Evolutionary conservation across 202 grass and related monocot species (phyloP).

Genomic region (Alloteropsis angusta): DNA sequence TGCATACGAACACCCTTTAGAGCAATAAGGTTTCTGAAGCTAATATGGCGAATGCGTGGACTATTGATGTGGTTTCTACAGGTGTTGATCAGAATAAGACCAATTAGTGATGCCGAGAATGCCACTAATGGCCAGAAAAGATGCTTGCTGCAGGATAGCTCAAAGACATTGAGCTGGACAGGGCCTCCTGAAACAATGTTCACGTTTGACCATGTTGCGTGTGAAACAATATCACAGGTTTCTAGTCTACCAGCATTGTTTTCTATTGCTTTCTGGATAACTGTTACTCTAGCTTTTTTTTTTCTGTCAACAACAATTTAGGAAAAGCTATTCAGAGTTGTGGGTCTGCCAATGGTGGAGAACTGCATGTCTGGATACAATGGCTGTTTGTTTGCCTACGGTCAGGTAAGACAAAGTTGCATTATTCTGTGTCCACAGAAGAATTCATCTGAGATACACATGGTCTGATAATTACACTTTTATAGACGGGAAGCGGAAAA

Average conservation of each 20-base stretch:
- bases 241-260: constrained; percentile 1
- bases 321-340: constrained; percentile 75
- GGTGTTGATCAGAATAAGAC: constrained; percentile 69
- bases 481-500: constrained; percentile 86
- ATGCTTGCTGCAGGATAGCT: constrained; percentile 79
- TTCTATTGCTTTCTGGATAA: neutral
- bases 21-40: neutral
- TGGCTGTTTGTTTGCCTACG: constrained; percentile 92
- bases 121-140: constrained; percentile 36
- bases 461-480: neutral
- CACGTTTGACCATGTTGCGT: constrained; percentile 86
- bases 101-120: constrained; percentile 54
- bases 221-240: constrained; percentile 82
- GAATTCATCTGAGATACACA: neutral
- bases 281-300: constrained; percentile 2
- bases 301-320: constrained; percentile 24
- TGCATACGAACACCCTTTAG: neutral
- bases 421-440: neutral
- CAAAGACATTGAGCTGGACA: constrained; percentile 66
- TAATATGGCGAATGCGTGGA: neutral
- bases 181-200: constrained; percentile 76
- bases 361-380: constrained; percentile 98
- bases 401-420: constrained; percentile 45
- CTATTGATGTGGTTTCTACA: constrained; percentile 22
- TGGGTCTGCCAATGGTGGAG: constrained; percentile 86